phyloP scores from a whole-genome alignment of 2,329 filamentous ascomycete species.

The Sporothrix pallida region DNA sequence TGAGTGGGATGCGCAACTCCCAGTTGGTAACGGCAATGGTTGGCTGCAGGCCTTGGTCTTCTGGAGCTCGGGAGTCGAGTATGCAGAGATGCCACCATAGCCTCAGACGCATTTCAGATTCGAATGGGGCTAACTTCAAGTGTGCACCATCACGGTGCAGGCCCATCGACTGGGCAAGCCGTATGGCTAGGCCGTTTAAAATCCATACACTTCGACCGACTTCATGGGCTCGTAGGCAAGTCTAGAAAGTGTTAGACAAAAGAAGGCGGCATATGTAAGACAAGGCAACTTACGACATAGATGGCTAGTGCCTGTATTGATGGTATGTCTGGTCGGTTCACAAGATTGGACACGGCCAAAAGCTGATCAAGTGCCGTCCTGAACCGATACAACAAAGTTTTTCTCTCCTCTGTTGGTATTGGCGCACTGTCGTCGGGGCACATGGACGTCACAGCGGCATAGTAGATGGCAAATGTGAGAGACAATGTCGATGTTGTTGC shows the following conservation, averaged over 20 bases:
- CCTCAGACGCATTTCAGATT: constrained; percentile 59
- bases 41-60: constrained; percentile 58
- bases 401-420: not conserved
- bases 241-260: no score
- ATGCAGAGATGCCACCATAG: constrained; percentile 62
- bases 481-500: not conserved
- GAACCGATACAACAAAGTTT: no score
- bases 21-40: constrained; percentile 48
- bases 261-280: no score
- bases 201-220: constrained; percentile 43
- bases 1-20: constrained; percentile 60
- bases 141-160: constrained; percentile 50
- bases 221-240: constrained; percentile 11
- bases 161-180: constrained; percentile 53
- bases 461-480: constrained; percentile 24
- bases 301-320: constrained; percentile 20
- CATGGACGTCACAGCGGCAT: constrained; percentile 20
- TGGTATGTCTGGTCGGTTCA: constrained; percentile 3
- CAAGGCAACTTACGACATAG: not conserved
- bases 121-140: constrained; percentile 57
- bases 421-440: not conserved
- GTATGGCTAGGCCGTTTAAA: constrained; percentile 52
- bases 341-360: not conserved
- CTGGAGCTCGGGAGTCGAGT: constrained; percentile 59
- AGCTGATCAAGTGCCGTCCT: constrained; percentile 12